A percentile compares a stretch with the other conserved stretches of the same genome.
Conservation (phyloP, 352 stramenopile species). For the Phytopythium sindhum region DNA sequence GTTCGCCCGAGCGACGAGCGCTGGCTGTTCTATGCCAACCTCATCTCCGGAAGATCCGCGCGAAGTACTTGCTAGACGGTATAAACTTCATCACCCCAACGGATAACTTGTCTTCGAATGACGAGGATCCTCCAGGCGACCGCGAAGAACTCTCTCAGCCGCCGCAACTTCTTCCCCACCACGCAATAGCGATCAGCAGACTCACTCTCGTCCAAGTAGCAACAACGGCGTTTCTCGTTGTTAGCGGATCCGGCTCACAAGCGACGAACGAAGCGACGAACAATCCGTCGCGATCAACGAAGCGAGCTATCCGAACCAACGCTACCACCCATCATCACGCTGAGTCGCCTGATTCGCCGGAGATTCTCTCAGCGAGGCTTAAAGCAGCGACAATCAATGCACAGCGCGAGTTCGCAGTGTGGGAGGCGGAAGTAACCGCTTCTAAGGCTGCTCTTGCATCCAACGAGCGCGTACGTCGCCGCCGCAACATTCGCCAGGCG, state of each 20-base stretch:
- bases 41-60: neutral
- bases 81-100: neutral
- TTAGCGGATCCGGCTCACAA: neutral
- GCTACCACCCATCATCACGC: neutral
- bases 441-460: neutral
- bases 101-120: neutral
- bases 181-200: neutral
- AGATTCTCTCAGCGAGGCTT: neutral
- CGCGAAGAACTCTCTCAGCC: neutral
- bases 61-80: too few species aligned
- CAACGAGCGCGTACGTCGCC: neutral
- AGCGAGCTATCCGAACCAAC: neutral
- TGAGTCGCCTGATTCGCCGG: neutral
- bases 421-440: neutral
- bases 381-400: neutral
- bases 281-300: neutral
- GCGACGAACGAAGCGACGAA: neutral
- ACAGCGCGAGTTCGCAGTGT: neutral
- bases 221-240: neutral
- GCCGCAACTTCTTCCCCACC: neutral
- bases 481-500: slow-evolving; percentile 12
- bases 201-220: neutral
- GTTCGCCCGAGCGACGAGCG: slow-evolving; percentile 32
- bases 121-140: neutral
- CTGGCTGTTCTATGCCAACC: slow-evolving; percentile 7